Evolutionary conservation across 495 filamentous ascomycete species (phyloP), one percentile per base, ranked within the genome.

Genomic region (Penicillium lagena): DNA sequence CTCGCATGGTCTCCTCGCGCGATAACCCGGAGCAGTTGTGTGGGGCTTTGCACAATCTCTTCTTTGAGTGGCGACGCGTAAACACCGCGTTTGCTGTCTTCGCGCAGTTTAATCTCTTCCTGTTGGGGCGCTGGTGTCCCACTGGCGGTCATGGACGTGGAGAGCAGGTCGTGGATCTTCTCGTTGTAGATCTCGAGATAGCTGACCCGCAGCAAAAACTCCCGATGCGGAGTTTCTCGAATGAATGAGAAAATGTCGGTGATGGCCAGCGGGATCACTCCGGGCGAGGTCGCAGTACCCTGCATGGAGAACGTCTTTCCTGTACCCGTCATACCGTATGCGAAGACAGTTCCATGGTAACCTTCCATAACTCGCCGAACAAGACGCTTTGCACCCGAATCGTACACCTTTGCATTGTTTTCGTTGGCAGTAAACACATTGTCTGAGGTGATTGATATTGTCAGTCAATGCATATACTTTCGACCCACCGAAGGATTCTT

Each of bases 291-390:
- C 39, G 93, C 90, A 17, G 93, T 98, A 46, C 93, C 93, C 65
- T 98, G 93, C 93, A 98, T 98, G 37, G 90, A 96, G 54, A 96
- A 98, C 9, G 93, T 98, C 64, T 98, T 98, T 35, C 93, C 93
- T 2, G 93, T 98, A 34, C 93, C 93, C 15, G 93, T 98, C 94
- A 97, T 96, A 56, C 93, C 93, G 66, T 98, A 98, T 13, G 93
- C 93, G 56, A 98, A 98, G 12, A 98, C 93, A 1, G 93, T 98
- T 43, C 90, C 93, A 60, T 97, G 91, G 56, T 97, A 98, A 29
- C 93, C 93, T 72, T 98, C 91, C 93, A 98, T 98, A 13, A 98
- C 93, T 49, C 93, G 78, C 51, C 93, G 83, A 22, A 98, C 93
- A 29, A 98, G 73, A 29, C 93, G 86, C 67, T 97, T 97, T 15